A percentile compares a stretch with the other conserved stretches of the same genome.
Evolutionary conservation across 1,139 yeast species (phyloP).

Genomic region (Yamadazyma triangularis): DNA sequence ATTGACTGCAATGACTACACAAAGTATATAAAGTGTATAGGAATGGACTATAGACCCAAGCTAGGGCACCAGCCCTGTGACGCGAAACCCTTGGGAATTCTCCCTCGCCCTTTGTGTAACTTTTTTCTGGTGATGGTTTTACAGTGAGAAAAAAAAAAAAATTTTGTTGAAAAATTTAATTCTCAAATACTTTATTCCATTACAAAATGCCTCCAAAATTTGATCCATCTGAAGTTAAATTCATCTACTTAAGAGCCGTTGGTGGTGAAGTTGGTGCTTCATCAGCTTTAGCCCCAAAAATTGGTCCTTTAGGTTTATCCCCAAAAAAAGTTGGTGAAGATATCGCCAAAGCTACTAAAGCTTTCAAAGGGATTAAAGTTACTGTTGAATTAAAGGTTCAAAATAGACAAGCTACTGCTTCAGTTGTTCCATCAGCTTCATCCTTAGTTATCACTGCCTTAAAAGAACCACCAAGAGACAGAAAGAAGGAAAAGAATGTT

Average conservation of each 20-base stretch:
- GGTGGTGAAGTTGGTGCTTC: slow-evolving; percentile 99
- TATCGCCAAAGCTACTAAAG: slow-evolving; percentile 99
- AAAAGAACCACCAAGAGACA: slow-evolving; percentile 99
- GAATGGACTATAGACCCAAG: too few species aligned
- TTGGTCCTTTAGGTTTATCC: slow-evolving; percentile 99
- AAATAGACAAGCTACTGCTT: slow-evolving; percentile 99
- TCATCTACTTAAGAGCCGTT: slow-evolving; percentile 98
- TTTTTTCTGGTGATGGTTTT: background rate
- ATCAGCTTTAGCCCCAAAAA: slow-evolving; percentile 99
- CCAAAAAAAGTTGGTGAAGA: slow-evolving; percentile 99
- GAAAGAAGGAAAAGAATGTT: slow-evolving; percentile 99
- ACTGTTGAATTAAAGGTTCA: slow-evolving; percentile 98
- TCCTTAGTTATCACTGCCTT: slow-evolving; percentile 98
- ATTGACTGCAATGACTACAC: too few species aligned
- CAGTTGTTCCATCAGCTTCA: slow-evolving; percentile 99
- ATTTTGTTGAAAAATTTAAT: slow-evolving; percentile 4
- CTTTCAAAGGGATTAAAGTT: slow-evolving; percentile 98
- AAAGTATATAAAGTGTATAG: too few species aligned
- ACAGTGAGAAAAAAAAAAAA: slow-evolving; percentile 7
- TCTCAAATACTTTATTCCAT: slow-evolving; percentile 9
- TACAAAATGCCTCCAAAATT: slow-evolving; percentile 87
- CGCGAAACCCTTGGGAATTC: too few species aligned
- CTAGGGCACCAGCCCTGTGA: too few species aligned
- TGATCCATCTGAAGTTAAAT: slow-evolving; percentile 98
- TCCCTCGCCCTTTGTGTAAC: too few species aligned